A percentile compares a stretch with the other conserved stretches of the same genome.
Conservation (phyloP, 257 asterid species). For the Buddleja alternifolia region DNA sequence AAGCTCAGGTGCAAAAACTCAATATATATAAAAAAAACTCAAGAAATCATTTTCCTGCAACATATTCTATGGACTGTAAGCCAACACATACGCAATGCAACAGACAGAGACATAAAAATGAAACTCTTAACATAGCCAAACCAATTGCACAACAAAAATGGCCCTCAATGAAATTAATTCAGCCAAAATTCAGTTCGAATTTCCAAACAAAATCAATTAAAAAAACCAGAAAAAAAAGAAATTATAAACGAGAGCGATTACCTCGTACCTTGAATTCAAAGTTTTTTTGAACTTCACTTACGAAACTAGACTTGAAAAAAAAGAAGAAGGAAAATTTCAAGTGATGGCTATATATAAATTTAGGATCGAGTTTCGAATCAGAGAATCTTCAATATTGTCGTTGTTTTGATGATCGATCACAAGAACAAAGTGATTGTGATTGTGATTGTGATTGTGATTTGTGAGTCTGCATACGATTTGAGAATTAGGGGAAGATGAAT, state of each 20-base stretch:
- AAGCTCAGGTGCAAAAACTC: too few species aligned
- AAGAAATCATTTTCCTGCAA: constrained; percentile 9
- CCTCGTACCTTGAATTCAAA: constrained; percentile 28
- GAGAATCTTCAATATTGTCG: constrained; percentile 8
- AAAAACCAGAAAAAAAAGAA: not conserved
- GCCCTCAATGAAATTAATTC: not conserved
- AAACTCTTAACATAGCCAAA: constrained; percentile 20
- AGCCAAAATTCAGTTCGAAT: constrained; percentile 17
- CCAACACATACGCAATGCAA: constrained; percentile 7
- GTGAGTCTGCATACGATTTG: not conserved
- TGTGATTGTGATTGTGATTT: not conserved
- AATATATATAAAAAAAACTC: not conserved
- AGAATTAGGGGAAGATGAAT: constrained; percentile 8
- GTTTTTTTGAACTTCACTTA: constrained; percentile 20
- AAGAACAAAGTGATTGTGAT: not conserved
- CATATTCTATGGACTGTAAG: constrained; percentile 8
- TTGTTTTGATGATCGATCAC: constrained; percentile 21
- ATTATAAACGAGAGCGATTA: not conserved
- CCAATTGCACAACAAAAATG: constrained; percentile 9
- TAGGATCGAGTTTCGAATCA: constrained; percentile 26
- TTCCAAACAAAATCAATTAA: constrained; percentile 7
- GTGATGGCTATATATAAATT: constrained; percentile 13
- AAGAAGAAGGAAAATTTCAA: too few species aligned
- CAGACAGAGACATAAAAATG: not conserved
- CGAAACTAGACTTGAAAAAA: constrained; percentile 20